Evolutionary conservation across 768 basidiomycete species (phyloP).

Genomic region (Rickenella mellea): DNA sequence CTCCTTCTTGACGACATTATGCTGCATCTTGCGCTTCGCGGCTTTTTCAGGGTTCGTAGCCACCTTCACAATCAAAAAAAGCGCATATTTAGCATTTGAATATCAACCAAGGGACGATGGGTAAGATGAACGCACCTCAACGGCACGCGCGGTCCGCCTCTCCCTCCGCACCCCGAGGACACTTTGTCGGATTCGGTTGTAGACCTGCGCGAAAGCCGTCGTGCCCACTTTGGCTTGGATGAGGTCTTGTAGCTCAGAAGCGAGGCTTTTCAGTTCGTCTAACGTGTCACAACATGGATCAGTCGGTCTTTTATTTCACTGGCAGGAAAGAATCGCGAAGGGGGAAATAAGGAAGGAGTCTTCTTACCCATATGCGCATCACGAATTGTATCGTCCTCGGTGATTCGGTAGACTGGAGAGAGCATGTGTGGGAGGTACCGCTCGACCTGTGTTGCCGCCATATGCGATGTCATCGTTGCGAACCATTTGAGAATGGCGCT

Average conservation of each 20-base stretch:
- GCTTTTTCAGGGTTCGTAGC: conserved; percentile 68
- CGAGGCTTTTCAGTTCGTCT: conserved; percentile 81
- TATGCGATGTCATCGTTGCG: conserved; percentile 75
- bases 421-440: conserved; percentile 77
- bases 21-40: conserved; percentile 63
- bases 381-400: conserved; percentile 77
- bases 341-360: neutral
- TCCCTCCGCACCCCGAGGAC: conserved; percentile 59
- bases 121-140: conserved; percentile 30
- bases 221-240: conserved; percentile 82
- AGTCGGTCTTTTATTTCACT: no score
- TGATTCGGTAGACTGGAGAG: conserved; percentile 77
- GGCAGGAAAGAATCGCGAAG: neutral
- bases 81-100: neutral
- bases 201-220: conserved; percentile 70
- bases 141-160: conserved; percentile 51
- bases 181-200: conserved; percentile 73
- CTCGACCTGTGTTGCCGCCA: conserved; percentile 51
- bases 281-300: no score
- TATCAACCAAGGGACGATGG: no score
- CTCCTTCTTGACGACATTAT: conserved; percentile 74
- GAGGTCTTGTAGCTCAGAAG: conserved; percentile 78
- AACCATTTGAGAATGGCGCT: conserved; percentile 83
- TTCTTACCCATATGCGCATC: conserved; percentile 70
- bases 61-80: conserved; percentile 30